These are phyloP conservation scores for Mycena albidolilacea DNA, from an alignment of 768 basidiomycete species.

Conservation along the genomic window DNA sequence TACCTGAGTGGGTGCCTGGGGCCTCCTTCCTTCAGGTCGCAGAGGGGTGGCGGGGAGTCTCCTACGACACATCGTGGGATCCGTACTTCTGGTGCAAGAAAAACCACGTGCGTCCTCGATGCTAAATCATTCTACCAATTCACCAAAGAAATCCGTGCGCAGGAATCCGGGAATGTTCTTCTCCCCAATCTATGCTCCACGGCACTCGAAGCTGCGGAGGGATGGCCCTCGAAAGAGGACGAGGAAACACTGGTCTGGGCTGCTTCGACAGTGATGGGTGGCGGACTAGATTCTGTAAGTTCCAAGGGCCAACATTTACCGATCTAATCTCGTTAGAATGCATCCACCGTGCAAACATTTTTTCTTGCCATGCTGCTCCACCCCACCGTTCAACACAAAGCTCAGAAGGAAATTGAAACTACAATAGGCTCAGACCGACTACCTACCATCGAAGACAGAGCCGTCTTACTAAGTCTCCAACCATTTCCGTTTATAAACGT, in stretches of 20 bases:
- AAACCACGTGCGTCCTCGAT: slow-evolving; percentile 1
- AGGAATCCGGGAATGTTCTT: slow-evolving; percentile 4
- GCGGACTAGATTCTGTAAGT: slow-evolving; percentile 24
- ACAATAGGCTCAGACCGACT: too few relatives aligned
- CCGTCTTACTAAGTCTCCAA: too few relatives aligned
- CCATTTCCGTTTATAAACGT: too few relatives aligned
- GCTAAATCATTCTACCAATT: too few relatives aligned
- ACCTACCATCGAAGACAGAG: too few relatives aligned
- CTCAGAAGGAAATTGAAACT: too few relatives aligned
- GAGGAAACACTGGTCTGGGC: slow-evolving; percentile 16
- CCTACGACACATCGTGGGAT: not conserved
- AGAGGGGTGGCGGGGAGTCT: not conserved
- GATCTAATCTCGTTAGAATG: too few relatives aligned
- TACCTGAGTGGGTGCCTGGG: slow-evolving; percentile 21
- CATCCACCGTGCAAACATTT: too few relatives aligned
- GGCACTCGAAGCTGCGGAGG: not conserved
- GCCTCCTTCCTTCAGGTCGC: not conserved
- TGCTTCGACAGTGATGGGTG: slow-evolving; percentile 15
- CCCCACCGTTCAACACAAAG: too few relatives aligned
- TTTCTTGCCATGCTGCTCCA: too few relatives aligned
- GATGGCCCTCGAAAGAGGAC: not conserved
- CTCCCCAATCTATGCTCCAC: slow-evolving; percentile 4
- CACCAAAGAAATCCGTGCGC: not conserved
- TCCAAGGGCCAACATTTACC: too few relatives aligned
- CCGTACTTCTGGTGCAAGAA: slow-evolving; percentile 25